Percentiles rank a stretch among this genome's conserved stretches.
Evolutionary conservation across 345 rosid genomes (phyloP).

Genomic region (Camelina laxa): DNA sequence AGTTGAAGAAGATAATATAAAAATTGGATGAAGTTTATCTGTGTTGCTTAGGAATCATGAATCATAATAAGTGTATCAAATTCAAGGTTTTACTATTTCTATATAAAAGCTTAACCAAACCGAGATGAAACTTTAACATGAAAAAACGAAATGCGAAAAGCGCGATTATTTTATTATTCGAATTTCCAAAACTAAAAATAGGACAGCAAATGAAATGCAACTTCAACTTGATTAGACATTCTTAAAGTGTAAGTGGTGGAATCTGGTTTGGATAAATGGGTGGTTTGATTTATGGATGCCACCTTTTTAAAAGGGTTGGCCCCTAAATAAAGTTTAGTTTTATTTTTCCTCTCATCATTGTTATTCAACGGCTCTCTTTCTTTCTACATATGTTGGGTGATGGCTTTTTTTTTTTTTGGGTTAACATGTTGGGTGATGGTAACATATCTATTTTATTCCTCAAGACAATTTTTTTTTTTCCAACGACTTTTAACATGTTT

Average conservation of each 20-base stretch:
- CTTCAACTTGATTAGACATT: constrained; percentile 16
- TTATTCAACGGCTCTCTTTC: constrained; percentile 20
- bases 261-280: constrained; percentile 26
- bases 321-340: constrained; percentile 15
- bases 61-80: background rate
- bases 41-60: background rate
- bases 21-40: background rate
- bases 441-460: background rate
- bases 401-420: no score
- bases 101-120: background rate
- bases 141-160: background rate
- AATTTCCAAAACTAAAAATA: background rate
- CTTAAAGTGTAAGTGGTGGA: constrained; percentile 20
- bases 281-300: constrained; percentile 32
- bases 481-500: background rate
- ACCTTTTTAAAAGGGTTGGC: constrained; percentile 25
- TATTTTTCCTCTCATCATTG: constrained; percentile 4
- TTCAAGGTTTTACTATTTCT: background rate
- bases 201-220: background rate
- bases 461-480: background rate
- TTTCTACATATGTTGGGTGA: constrained; percentile 10
- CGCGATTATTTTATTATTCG: background rate
- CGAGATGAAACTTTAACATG: background rate
- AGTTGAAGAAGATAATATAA: background rate
- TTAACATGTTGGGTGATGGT: constrained; percentile 17